Base-by-base conservation (phyloP, 495 filamentous ascomycete genomes). In the Penicillium lividum region DNA sequence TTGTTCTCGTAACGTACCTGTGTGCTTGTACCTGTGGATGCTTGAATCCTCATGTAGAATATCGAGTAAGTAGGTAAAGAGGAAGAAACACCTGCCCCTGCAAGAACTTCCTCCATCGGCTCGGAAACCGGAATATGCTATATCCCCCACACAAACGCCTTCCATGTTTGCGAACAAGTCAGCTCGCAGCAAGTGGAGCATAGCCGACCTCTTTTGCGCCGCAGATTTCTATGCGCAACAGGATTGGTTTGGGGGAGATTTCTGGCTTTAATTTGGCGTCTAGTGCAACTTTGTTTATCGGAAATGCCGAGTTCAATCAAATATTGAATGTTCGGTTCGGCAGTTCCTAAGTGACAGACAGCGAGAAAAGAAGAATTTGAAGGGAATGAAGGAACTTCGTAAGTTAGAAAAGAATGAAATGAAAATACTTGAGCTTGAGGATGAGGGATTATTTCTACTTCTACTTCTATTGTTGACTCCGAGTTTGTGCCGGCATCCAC, bases 401-500 rank as follows among this genome's bases (percentile, higher is more conserved):
- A 3, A 36, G 8, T 11, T 36, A 11, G 13, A 36, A 11, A 11
- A 36, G 13, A 36, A 33, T 4, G 8, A 33, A 7, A 33, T 33
- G 9, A 36, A 13, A 36, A 11, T 36, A 36, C 4, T 11, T 33
- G 31, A 10, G 9, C 9, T 13, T 3, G 38, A 40, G 38, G 38
- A 40, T 40, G 38, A 13, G 38, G 38, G 10, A 40, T 11, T 11
- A 40, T 40, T 40, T 40, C 38, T 40, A 40, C n/a, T 22, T 2
- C 22, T 1, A 22, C 2, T 22, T 22, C 22, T 22, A 22, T 40
- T 40, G 11, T 16, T 16, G 5, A 15, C 38, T 4, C 57, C 57
- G 51, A 59, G 57, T 18, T 54, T 49, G 16, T 10, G 18, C 61
- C 62, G 62, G 34, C 7, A 30, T 54, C n/a, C 51, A 49, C 51